Evolutionary conservation across 1,139 yeast genomes (phyloP).

Genomic region (Yamadazyma spencermartinsiae): DNA sequence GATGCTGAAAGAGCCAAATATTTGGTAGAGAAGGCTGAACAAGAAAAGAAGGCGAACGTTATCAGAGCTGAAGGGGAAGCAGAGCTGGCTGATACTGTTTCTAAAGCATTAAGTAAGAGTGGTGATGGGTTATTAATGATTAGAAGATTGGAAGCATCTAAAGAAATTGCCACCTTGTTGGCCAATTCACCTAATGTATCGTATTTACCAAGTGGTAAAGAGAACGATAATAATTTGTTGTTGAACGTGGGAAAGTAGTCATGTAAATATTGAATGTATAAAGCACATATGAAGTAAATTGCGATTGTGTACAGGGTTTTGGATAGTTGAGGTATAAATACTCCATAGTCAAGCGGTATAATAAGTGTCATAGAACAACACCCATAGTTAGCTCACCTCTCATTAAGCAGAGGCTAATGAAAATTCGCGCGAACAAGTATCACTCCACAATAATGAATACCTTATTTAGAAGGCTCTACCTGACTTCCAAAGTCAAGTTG

Average conservation of each 20-base stretch:
- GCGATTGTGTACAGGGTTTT: no score
- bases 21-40: conserved; percentile 95
- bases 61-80: conserved; percentile 99
- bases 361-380: no score
- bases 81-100: conserved; percentile 94
- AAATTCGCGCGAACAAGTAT: not conserved
- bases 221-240: conserved; percentile 36
- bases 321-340: no score
- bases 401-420: no score
- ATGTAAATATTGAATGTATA: conserved; percentile 1
- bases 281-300: not conserved
- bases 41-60: conserved; percentile 91
- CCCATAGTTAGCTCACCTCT: no score
- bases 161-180: conserved; percentile 88
- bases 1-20: conserved; percentile 97
- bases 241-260: conserved; percentile 41
- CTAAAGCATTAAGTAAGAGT: conserved; percentile 89
- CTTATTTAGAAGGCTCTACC: not conserved
- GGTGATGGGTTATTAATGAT: conserved; percentile 95
- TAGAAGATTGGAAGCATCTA: conserved; percentile 94
- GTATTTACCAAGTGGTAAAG: conserved; percentile 69
- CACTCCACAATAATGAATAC: not conserved
- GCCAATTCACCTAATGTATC: conserved; percentile 85
- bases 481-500: not conserved
- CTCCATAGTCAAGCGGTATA: no score